Conservation (phyloP, 495 filamentous ascomycete species). For the Amniculicola lignicola region DNA sequence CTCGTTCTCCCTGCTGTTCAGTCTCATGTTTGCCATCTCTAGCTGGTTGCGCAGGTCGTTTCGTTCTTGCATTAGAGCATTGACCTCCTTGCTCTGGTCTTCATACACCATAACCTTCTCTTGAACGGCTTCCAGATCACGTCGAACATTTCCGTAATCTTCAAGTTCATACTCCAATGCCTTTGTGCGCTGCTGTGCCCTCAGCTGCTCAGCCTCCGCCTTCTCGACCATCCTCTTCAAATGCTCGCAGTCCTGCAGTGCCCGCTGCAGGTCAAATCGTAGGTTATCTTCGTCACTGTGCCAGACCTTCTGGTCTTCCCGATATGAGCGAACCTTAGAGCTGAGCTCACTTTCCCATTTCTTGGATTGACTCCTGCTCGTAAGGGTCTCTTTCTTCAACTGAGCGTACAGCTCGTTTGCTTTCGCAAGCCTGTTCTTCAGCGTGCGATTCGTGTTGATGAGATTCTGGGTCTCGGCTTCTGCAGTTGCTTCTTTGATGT, state of each 20-base stretch:
- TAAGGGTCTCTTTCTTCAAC: slow-evolving; percentile 62
- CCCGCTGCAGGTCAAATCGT: slow-evolving; percentile 51
- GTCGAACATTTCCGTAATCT: slow-evolving; percentile 57
- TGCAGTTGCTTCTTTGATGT: slow-evolving; percentile 64
- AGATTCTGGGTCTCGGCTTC: slow-evolving; percentile 76
- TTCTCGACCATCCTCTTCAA: slow-evolving; percentile 58
- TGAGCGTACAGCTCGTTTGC: slow-evolving; percentile 60
- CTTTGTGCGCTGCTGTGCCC: slow-evolving; percentile 56
- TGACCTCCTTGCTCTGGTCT: slow-evolving; percentile 54
- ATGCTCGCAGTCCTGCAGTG: slow-evolving; percentile 51
- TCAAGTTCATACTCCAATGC: slow-evolving; percentile 56
- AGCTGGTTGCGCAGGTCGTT: slow-evolving; percentile 52
- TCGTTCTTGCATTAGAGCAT: slow-evolving; percentile 50
- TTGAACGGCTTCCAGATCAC: slow-evolving; percentile 57
- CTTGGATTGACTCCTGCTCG: slow-evolving; percentile 61
- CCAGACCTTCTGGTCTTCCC: slow-evolving; percentile 69
- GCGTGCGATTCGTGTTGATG: slow-evolving; percentile 66
- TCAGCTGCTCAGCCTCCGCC: slow-evolving; percentile 59
- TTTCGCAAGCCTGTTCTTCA: slow-evolving; percentile 64
- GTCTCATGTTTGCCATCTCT: slow-evolving; percentile 49
- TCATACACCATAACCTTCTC: slow-evolving; percentile 56
- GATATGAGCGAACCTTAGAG: slow-evolving; percentile 55
- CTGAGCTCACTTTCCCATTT: slow-evolving; percentile 67
- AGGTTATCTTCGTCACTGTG: slow-evolving; percentile 51
- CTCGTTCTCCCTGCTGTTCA: slow-evolving; percentile 54